Conservation (phyloP, 176 grass and related monocot species). For the Carex pumila region DNA sequence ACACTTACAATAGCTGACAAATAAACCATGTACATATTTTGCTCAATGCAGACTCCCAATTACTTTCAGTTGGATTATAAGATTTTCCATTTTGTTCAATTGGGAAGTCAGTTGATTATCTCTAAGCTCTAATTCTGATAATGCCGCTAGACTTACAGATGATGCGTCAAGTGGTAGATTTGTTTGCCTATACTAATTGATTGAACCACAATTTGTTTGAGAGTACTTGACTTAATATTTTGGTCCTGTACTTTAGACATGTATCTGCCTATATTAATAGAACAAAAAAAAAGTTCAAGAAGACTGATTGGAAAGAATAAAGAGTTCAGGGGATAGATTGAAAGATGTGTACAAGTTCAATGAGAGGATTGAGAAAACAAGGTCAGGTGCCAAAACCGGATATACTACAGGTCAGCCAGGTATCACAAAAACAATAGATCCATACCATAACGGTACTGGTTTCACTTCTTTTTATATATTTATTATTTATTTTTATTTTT, state of each 20-base stretch:
- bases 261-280: neutral
- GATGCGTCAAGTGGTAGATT: neutral
- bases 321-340: neutral
- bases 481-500: neutral
- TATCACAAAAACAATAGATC: neutral
- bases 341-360: neutral
- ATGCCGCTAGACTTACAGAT: neutral
- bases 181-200: neutral
- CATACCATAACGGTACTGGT: neutral
- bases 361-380: neutral
- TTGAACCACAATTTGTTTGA: neutral
- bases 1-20: constrained; percentile 1
- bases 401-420: neutral
- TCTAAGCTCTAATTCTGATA: neutral
- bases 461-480: neutral
- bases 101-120: neutral
- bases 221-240: neutral
- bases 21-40: neutral
- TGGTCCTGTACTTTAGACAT: neutral
- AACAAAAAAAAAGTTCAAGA: neutral
- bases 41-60: neutral
- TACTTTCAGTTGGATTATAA: neutral
- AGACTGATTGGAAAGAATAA: neutral
- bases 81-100: neutral
- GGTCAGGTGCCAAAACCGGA: neutral